A percentile compares a stretch with the other conserved stretches of the same genome.
Conservation (phyloP, 1,139 yeast species). For the Taiozyma sp. region DNA sequence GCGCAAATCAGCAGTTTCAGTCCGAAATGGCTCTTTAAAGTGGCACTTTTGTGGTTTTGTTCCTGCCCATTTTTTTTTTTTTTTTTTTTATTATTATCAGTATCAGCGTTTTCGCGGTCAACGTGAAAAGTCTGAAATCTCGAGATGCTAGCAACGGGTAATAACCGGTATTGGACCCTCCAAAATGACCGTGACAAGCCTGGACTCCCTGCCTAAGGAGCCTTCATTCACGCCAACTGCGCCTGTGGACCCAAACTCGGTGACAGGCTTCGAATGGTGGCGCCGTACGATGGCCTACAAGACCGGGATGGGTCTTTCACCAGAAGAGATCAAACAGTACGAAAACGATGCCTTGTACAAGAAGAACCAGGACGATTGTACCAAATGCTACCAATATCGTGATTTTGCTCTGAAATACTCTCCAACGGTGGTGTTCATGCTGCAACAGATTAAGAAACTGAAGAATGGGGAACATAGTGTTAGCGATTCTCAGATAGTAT, state of each 20-base stretch:
- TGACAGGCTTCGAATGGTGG: slow-evolving; percentile 75
- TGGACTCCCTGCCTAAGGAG: slow-evolving; percentile 7
- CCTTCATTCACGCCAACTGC: slow-evolving; percentile 3
- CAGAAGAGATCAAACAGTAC: slow-evolving; percentile 49
- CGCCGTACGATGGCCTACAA: slow-evolving; percentile 65
- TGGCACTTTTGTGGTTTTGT: neutral
- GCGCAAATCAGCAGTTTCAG: neutral
- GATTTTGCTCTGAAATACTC: slow-evolving; percentile 78
- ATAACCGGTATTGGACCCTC: neutral
- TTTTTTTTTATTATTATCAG: too few relatives aligned
- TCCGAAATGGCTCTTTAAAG: neutral
- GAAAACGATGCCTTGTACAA: slow-evolving; percentile 47
- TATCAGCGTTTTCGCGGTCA: neutral
- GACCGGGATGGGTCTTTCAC: slow-evolving; percentile 64
- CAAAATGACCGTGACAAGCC: slow-evolving; percentile 4
- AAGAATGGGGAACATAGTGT: slow-evolving; percentile 55
- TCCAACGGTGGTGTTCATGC: slow-evolving; percentile 86
- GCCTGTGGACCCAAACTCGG: slow-evolving; percentile 6
- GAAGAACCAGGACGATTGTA: slow-evolving; percentile 54
- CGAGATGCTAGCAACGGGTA: neutral
- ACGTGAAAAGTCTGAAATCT: neutral
- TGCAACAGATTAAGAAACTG: slow-evolving; percentile 71
- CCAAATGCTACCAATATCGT: slow-evolving; percentile 63
- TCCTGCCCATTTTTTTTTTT: neutral
- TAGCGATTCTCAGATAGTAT: slow-evolving; percentile 49